phyloP scores from a whole-genome alignment of 805 yeast genomes.

The Cyberlindnera euphorbiae region DNA sequence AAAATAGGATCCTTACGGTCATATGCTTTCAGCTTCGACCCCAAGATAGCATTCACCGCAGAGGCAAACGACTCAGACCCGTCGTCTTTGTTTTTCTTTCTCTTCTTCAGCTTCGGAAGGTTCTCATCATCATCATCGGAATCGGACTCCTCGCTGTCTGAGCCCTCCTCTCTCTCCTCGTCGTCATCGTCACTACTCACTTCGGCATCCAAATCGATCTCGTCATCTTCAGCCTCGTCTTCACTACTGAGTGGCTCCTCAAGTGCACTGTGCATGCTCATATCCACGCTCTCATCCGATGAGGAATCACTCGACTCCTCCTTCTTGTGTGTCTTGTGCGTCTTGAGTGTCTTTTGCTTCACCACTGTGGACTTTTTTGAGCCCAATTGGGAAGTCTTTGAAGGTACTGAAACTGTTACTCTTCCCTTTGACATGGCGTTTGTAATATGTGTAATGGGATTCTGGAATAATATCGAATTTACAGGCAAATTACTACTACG shows the following conservation, averaged over 20 bases:
- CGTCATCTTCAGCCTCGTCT: constrained; percentile 11
- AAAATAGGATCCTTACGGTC: constrained; percentile 86
- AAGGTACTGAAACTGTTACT: constrained; percentile 16
- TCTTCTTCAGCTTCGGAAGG: constrained; percentile 44
- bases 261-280: neutral
- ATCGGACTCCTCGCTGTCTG: constrained; percentile 17
- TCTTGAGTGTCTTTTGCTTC: no score
- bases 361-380: no score
- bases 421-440: constrained; percentile 20
- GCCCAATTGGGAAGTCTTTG: no score
- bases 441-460: no score
- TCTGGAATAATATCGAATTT: no score
- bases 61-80: constrained; percentile 74
- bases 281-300: neutral
- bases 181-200: constrained; percentile 10
- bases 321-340: no score
- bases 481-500: no score
- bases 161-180: constrained; percentile 8
- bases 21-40: constrained; percentile 83
- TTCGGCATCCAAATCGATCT: constrained; percentile 14
- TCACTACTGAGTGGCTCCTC: constrained; percentile 5
- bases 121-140: constrained; percentile 33
- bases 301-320: no score
- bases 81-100: constrained; percentile 56
- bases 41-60: constrained; percentile 80